Percentiles rank a stretch among this genome's conserved stretches.
Conservation (phyloP, 2,329 filamentous ascomycete genomes). For the Hypoxylon sp. region DNA sequence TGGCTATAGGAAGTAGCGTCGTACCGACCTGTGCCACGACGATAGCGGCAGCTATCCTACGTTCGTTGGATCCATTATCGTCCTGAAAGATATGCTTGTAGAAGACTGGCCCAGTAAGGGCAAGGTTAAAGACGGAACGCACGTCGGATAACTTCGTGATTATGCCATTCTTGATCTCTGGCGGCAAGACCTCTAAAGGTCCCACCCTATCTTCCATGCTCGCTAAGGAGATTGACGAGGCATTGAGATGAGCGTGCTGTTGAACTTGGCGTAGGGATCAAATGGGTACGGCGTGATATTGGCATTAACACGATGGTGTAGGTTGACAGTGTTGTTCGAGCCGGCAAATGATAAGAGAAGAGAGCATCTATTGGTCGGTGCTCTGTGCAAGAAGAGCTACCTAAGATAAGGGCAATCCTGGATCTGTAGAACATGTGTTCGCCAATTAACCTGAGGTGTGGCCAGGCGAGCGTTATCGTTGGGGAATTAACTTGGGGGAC, state of each 20-base stretch:
- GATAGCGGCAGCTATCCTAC: neutral
- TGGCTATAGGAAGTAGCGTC: neutral
- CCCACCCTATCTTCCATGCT: neutral
- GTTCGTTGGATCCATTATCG: neutral
- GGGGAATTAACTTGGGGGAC: neutral
- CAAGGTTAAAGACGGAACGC: constrained; percentile 1
- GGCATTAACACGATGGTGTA: too few species aligned
- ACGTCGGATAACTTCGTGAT: neutral
- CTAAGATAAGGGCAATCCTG: too few species aligned
- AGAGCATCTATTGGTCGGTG: too few species aligned
- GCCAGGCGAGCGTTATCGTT: neutral
- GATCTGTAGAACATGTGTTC: neutral
- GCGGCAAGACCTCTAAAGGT: neutral
- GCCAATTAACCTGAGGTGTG: neutral
- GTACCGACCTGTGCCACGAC: neutral
- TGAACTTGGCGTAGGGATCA: too few species aligned
- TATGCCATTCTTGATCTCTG: neutral
- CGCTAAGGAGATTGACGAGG: neutral
- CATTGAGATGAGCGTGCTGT: neutral
- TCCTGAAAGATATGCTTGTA: neutral
- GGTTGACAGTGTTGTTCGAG: too few species aligned
- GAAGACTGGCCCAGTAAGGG: neutral
- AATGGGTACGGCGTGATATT: too few species aligned
- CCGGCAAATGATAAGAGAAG: too few species aligned
- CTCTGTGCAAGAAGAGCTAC: too few species aligned